Conservation (phyloP, 2,329 filamentous ascomycete species). For the Fusarium pseudoanthophilum region DNA sequence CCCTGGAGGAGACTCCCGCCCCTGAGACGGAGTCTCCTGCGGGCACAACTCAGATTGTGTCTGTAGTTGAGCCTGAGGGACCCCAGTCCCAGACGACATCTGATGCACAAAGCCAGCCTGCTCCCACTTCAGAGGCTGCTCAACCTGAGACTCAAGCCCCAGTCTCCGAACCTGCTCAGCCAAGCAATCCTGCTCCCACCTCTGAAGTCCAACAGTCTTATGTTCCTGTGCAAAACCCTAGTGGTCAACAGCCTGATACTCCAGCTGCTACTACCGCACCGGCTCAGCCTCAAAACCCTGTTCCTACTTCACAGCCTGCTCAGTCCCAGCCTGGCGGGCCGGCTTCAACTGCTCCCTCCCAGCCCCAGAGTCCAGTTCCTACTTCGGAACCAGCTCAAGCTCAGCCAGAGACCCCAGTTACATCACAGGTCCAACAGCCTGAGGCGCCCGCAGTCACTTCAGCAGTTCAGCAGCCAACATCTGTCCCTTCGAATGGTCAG, state of each 20-base stretch:
- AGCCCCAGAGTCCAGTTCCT: background rate
- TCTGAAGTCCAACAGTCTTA: conserved; percentile 19
- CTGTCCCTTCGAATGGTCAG: conserved; percentile 9
- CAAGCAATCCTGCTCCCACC: conserved; percentile 6
- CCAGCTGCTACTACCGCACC: conserved; percentile 5
- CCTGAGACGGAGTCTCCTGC: conserved; percentile 4
- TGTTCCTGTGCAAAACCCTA: conserved; percentile 14
- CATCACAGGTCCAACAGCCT: background rate
- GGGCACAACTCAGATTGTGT: conserved; percentile 29
- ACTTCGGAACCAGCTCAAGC: conserved; percentile 5
- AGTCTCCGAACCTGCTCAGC: conserved; percentile 23
- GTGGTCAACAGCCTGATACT: conserved; percentile 8
- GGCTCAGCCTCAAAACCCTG: conserved; percentile 5
- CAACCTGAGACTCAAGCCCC: conserved; percentile 10
- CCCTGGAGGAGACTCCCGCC: conserved; percentile 4
- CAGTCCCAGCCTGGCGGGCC: background rate
- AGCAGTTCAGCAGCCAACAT: conserved; percentile 13
- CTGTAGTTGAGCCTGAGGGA: conserved; percentile 29
- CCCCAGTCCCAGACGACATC: conserved; percentile 17
- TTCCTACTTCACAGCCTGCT: background rate
- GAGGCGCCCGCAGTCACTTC: conserved; percentile 10
- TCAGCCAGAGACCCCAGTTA: background rate
- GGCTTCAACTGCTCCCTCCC: background rate
- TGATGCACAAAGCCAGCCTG: conserved; percentile 12
- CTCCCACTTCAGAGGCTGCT: conserved; percentile 19